Evolutionary conservation across 1,284 basidiomycete genomes (phyloP), one percentile per base, ranked within the genome.

Genomic region (Melampsora larici-populina): DNA sequence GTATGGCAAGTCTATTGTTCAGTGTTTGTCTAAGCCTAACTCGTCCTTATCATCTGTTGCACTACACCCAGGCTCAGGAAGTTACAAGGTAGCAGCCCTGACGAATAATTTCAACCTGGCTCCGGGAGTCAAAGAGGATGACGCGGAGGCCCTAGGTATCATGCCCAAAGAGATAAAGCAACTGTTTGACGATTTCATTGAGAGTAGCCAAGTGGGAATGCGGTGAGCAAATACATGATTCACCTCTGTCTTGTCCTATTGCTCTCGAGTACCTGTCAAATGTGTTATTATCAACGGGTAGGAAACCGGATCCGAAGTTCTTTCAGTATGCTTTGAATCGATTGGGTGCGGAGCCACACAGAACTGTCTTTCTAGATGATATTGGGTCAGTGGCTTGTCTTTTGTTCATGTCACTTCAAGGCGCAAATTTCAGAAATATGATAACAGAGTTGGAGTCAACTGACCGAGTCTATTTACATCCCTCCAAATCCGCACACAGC

Each of bases 301-400:
- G 84, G 65, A 85, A 85, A 81, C 84, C 84, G 3, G 84, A 85
- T 72, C 82, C 83, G 1, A 79, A 80, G 18, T 82, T 84, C 79
- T 85, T 82, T 79, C 80, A 81, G 69, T 78, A 84, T 71, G 83
- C 83, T 9, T 78, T 84, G 26, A 78, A 82, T 33, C 65, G 79
- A 36, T 79, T 84, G 62, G 80, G 82, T 33, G 80, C 82, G 55
- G 70, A 80, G 64, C 78, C 82, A n/a, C 71, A 82, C 18, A 81
- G 84, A 70, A 80, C 81, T 0, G 81, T 85, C 40, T 85, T 85
- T 69, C 79, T 85, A 24, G 84, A 85, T 80, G 84, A 85, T 68
- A 83, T 85, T 48, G 84, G 84, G 17, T 79, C 8, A 70, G 62
- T 51, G 6, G 36, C 15, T 48, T 40, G 69, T 11, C 70, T 43